A percentile compares a stretch with the other conserved stretches of the same genome.
Evolutionary conservation across 1,284 basidiomycete genomes (phyloP).

Genomic region (Trichosporon ovoides): DNA sequence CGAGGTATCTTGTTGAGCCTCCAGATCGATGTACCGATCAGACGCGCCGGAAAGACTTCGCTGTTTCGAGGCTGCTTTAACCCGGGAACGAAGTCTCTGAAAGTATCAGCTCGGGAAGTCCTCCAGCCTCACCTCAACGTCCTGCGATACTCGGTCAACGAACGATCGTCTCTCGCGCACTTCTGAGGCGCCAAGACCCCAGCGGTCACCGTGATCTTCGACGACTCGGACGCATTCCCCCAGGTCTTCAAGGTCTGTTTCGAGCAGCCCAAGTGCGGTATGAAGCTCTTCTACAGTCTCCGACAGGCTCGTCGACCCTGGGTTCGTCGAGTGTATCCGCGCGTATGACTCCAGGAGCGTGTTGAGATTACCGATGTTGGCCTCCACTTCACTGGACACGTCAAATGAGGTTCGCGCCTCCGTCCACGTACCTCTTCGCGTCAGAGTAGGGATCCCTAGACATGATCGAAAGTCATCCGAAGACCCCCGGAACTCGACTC

Average conservation of each 20-base stretch:
- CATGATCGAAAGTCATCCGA: constrained; percentile 21
- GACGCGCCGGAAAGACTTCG: too few species aligned
- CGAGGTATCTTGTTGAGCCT: constrained; percentile 48
- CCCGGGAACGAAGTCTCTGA: constrained; percentile 4
- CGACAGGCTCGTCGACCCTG: neutral
- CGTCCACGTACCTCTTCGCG: constrained; percentile 34
- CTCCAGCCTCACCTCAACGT: constrained; percentile 64
- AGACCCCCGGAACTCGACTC: too few species aligned
- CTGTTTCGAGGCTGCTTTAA: neutral
- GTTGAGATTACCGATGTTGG: constrained; percentile 29
- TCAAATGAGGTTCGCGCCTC: neutral
- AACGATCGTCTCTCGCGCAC: constrained; percentile 67
- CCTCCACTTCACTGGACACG: constrained; percentile 38
- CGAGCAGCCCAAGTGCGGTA: constrained; percentile 66
- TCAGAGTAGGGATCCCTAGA: constrained; percentile 44
- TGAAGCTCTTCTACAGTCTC: constrained; percentile 57
- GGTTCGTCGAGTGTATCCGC: constrained; percentile 15
- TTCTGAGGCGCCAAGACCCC: constrained; percentile 69
- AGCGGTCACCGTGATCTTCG: constrained; percentile 70
- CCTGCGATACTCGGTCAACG: constrained; percentile 63
- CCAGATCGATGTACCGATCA: too few species aligned
- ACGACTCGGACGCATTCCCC: constrained; percentile 86
- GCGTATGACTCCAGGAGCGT: constrained; percentile 29
- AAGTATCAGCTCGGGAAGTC: neutral
- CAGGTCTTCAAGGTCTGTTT: constrained; percentile 78